Conservation (phyloP, 352 stramenopile species). For the Globisporangium abappressorium region DNA sequence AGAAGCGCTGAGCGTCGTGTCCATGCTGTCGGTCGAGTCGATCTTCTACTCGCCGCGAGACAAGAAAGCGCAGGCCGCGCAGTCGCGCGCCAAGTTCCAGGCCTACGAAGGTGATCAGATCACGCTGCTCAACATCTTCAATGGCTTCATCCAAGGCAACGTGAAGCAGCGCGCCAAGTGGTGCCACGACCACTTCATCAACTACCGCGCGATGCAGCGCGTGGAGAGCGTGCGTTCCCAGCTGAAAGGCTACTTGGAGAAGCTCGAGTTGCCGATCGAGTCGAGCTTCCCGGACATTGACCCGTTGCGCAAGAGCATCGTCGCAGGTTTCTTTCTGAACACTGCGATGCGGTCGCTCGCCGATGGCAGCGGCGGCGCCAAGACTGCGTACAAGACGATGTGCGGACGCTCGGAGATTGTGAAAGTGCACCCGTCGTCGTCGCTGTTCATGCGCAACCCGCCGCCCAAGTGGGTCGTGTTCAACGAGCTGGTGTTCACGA, state of each 20-base stretch:
- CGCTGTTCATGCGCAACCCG: constrained; percentile 87
- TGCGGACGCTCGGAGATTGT: constrained; percentile 77
- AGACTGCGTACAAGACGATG: constrained; percentile 87
- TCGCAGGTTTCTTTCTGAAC: constrained; percentile 88
- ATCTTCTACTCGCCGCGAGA: constrained; percentile 87
- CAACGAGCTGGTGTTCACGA: constrained; percentile 90
- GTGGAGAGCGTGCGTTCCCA: constrained; percentile 82
- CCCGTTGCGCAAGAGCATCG: constrained; percentile 83
- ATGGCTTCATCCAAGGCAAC: constrained; percentile 66
- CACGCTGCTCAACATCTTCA: constrained; percentile 82
- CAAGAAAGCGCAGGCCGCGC: constrained; percentile 80
- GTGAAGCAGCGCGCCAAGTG: constrained; percentile 83
- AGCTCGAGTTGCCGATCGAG: constrained; percentile 60
- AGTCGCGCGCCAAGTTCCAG: constrained; percentile 74
- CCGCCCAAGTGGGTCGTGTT: constrained; percentile 84
- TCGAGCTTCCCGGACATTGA: constrained; percentile 79
- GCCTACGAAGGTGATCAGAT: constrained; percentile 85
- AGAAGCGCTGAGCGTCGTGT: constrained; percentile 83
- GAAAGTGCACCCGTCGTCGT: constrained; percentile 88
- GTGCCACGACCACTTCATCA: constrained; percentile 87
- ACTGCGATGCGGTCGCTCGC: constrained; percentile 83
- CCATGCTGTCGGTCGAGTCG: constrained; percentile 89
- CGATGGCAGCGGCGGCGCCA: constrained; percentile 55
- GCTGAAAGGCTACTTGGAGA: constrained; percentile 67
- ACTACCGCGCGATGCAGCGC: constrained; percentile 75